A percentile compares a stretch with the other conserved stretches of the same genome.
Conservation (phyloP, 2,329 filamentous ascomycete species). For the Trichoderma lentiforme region DNA sequence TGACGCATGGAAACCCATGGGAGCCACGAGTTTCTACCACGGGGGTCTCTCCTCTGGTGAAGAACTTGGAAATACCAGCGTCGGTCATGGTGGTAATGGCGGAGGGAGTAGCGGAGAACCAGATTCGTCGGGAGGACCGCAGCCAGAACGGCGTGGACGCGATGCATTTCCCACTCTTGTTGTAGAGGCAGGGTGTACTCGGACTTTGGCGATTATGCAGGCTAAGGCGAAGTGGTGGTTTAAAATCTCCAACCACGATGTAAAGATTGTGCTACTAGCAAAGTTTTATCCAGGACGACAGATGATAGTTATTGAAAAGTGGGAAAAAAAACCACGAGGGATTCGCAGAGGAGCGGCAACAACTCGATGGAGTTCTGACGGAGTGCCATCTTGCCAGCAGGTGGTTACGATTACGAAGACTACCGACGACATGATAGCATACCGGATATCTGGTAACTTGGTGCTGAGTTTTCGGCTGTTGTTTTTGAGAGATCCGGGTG, state of each 20-base stretch:
- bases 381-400: not conserved
- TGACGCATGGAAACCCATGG: not conserved
- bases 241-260: not conserved
- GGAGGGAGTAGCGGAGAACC: not conserved
- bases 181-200: not conserved
- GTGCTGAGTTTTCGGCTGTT: not conserved
- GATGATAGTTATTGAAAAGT: not conserved
- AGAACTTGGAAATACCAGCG: not conserved
- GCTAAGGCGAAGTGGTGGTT: not conserved
- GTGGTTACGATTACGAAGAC: not conserved
- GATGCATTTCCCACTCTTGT: not conserved
- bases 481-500: not conserved
- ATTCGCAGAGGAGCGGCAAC: not conserved
- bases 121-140: not conserved
- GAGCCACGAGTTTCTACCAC: not conserved
- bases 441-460: not conserved
- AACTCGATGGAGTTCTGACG: not conserved
- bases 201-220: not conserved
- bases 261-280: not conserved
- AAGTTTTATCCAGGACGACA: not conserved
- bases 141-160: not conserved
- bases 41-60: not conserved
- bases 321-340: not conserved
- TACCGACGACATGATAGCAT: not conserved
- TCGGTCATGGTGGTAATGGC: not conserved